phyloP scores from a whole-genome alignment of 139 green algal species.

The Chlorella vulgaris region DNA sequence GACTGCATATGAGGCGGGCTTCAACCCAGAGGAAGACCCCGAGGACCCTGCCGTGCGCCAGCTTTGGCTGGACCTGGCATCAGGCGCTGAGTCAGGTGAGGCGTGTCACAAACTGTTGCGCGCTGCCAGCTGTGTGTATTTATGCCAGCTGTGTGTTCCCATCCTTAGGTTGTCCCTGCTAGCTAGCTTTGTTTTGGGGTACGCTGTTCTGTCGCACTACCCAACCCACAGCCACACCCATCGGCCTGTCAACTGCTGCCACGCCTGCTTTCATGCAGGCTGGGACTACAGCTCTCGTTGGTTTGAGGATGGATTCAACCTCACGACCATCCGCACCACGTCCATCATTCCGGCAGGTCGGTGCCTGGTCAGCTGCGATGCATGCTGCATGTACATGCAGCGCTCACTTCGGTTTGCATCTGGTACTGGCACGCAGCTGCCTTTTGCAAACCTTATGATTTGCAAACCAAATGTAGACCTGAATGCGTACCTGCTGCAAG shows the following conservation, averaged over 20 bases:
- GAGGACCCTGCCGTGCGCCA: slow-evolving; percentile 10
- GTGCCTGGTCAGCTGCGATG: no score
- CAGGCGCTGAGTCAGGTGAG: slow-evolving; percentile 74
- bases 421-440: no score
- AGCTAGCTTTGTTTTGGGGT: no score
- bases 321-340: slow-evolving; percentile 81
- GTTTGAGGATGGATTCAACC: slow-evolving; percentile 51
- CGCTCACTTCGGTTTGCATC: neutral
- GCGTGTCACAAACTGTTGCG: no score
- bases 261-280: slow-evolving; percentile 41
- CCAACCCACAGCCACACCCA: no score
- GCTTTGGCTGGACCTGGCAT: slow-evolving; percentile 84
- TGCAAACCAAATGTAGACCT: no score
- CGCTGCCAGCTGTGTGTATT: no score
- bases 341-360: slow-evolving; percentile 83
- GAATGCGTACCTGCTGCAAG: slow-evolving; percentile 82
- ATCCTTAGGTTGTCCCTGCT: no score
- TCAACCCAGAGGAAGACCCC: neutral
- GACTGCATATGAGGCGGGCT: slow-evolving; percentile 20
- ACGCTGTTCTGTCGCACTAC: no score
- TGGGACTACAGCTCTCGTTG: slow-evolving; percentile 93
- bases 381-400: neutral
- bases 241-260: no score
- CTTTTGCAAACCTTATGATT: neutral
- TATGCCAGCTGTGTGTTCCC: no score